Evolutionary conservation across 257 asterid species (phyloP), one percentile per base, ranked within the genome.

Genomic region (Cynanchum wilfordii): DNA sequence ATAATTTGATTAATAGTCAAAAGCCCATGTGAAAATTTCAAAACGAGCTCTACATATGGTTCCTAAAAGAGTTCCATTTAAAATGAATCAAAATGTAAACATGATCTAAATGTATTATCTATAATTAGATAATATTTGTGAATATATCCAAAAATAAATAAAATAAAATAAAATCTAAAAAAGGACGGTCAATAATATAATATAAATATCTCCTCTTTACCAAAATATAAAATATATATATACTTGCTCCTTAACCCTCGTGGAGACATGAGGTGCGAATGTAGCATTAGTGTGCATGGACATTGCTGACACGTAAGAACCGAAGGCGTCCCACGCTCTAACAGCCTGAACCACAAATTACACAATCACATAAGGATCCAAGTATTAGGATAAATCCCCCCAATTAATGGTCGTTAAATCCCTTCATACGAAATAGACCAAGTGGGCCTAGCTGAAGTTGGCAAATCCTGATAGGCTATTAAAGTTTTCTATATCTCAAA

Each of bases 261-360:
- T 80, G 89, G 64, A 75, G 78, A 67, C 79, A 42, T 50, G 77
- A 49, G 80, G 73, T 20, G 58, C 11, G 69, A 59, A 47, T 68
- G 73, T 0, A 73, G 22, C 38, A 72, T 45, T 72, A 66, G 55
- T 84, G 82, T 66, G 89, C 75, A 72, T 52, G 50, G 47, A 65
- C 47, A 66, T 66, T 49, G 30, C 70, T 45, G 77, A 71, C 86
- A 78, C 81, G 82, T 62, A 74, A 70, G 79, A 64, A 45, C 80
- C 66, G 58, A 33, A 22, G 70, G 51, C 79, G 49, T 3, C 56
- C 81, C 84, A 80, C 87, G 69, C 78, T 67, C 79, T 60, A 27
- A 10, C 76, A 30, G 69, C 75, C 82, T 68, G 73, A 75, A 72
- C 89, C 93, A 88, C 93, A 86, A 57, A 78, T 65, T 47, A 38